Evolutionary conservation across 225 moss, liverwort and hornwort species (phyloP).

Genomic region (Polytrichum formosum): DNA sequence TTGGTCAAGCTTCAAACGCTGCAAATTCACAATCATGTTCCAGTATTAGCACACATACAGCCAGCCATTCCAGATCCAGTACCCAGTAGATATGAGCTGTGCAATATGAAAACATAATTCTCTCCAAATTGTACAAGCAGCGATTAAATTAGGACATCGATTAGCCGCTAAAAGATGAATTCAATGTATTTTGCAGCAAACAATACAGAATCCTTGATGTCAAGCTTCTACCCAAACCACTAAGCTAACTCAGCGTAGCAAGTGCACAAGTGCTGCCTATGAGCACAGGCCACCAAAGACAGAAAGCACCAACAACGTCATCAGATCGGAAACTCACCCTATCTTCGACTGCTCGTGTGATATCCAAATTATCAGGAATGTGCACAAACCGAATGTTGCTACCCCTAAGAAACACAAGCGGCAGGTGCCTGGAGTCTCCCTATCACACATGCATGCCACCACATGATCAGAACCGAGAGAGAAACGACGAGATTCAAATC

Average conservation of each 20-base stretch:
- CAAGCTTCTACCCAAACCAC: no score
- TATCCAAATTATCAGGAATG: slow-evolving; percentile 60
- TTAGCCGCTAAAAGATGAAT: no score
- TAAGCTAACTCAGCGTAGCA: no score
- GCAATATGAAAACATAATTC: neutral
- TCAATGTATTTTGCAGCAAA: no score
- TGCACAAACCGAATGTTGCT: slow-evolving; percentile 66
- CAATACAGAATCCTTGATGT: no score
- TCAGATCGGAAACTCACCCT: slow-evolving; percentile 39
- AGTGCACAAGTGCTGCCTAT: no score
- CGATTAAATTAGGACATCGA: no score
- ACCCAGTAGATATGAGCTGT: neutral
- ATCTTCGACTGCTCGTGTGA: slow-evolving; percentile 54
- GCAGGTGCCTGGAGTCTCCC: slow-evolving; percentile 41
- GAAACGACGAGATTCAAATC: no score
- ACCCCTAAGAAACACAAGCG: slow-evolving; percentile 55
- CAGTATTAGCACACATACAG: neutral
- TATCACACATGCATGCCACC: slow-evolving; percentile 7
- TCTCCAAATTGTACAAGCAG: no score
- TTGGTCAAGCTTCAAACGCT: slow-evolving; percentile 56
- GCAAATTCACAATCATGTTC: slow-evolving; percentile 14
- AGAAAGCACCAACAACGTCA: neutral
- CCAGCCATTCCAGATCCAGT: neutral
- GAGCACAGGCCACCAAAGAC: neutral
- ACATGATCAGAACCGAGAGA: no score